phyloP scores from a whole-genome alignment of 31 red algal genomes.

The Asparagopsis taxiformis region DNA sequence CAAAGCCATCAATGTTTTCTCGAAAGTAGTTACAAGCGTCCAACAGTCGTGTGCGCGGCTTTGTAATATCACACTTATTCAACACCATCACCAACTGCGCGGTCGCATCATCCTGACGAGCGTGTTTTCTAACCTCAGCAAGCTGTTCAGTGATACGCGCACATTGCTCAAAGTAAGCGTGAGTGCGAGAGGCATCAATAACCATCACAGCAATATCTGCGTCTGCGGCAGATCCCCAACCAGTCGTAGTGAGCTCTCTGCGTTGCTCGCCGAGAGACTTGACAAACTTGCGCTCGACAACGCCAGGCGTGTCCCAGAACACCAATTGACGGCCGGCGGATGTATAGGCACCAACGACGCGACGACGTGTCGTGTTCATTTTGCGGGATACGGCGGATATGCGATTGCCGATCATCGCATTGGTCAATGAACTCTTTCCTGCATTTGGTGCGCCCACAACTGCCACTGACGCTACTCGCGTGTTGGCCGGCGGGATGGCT shows the following conservation, averaged over 20 bases:
- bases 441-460: constrained; percentile 74
- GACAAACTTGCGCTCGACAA: constrained; percentile 44
- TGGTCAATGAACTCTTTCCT: constrained; percentile 90
- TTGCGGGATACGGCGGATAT: constrained; percentile 79
- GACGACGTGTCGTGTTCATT: constrained; percentile 67
- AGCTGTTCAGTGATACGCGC: constrained; percentile 34
- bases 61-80: constrained; percentile 53
- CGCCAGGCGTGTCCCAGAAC: constrained; percentile 70
- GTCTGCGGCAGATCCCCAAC: constrained; percentile 61
- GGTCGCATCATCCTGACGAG: background rate
- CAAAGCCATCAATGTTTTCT: constrained; percentile 24
- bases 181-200: constrained; percentile 56
- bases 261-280: constrained; percentile 24
- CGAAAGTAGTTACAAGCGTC: constrained; percentile 47
- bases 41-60: constrained; percentile 23
- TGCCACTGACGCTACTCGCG: constrained; percentile 52
- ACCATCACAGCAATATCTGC: constrained; percentile 62
- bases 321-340: constrained; percentile 42
- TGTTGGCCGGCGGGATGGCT: constrained; percentile 25
- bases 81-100: constrained; percentile 31
- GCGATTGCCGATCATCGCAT: constrained; percentile 69
- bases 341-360: constrained; percentile 48
- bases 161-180: constrained; percentile 39
- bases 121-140: constrained; percentile 8
- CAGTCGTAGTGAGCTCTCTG: constrained; percentile 29